Conservation (phyloP, 2,329 filamentous ascomycete species). For the Myriosclerotinia duriaeana region DNA sequence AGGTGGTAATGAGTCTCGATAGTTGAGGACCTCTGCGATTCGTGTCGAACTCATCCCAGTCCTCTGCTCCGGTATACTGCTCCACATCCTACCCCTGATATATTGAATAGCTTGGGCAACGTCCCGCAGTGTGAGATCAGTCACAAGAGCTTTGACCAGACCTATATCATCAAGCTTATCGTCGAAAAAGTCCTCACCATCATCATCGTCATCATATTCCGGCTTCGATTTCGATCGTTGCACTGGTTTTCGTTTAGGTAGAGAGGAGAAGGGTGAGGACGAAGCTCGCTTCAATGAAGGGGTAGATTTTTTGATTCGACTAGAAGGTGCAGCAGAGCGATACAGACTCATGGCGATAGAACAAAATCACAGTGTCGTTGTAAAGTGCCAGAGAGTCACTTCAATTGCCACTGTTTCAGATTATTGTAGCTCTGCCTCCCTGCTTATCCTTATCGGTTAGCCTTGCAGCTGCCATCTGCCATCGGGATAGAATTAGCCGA, state of each 20-base stretch:
- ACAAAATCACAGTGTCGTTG: background rate
- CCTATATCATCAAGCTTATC: constrained; percentile 61
- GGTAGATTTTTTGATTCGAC: constrained; percentile 38
- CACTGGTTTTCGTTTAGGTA: constrained; percentile 37
- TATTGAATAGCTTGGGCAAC: constrained; percentile 65
- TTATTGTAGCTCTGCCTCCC: background rate
- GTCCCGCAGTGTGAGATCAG: constrained; percentile 58
- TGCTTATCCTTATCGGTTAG: constrained; percentile 4
- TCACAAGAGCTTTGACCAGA: constrained; percentile 53
- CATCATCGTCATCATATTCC: constrained; percentile 26
- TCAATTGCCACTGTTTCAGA: constrained; percentile 31
- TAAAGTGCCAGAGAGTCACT: background rate
- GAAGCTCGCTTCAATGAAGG: constrained; percentile 36
- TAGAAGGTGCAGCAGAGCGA: constrained; percentile 38
- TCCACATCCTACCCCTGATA: constrained; percentile 63
- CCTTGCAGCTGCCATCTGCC: background rate
- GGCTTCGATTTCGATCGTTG: constrained; percentile 26
- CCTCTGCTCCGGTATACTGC: constrained; percentile 55
- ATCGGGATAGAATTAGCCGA: background rate
- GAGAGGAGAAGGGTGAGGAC: constrained; percentile 36
- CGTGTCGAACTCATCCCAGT: constrained; percentile 64
- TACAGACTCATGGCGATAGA: constrained; percentile 36
- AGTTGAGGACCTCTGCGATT: constrained; percentile 63
- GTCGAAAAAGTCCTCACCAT: constrained; percentile 44
- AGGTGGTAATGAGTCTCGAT: constrained; percentile 58